phyloP scores from a whole-genome alignment of 495 filamentous ascomycete genomes.

The Oleoguttula mirabilis region DNA sequence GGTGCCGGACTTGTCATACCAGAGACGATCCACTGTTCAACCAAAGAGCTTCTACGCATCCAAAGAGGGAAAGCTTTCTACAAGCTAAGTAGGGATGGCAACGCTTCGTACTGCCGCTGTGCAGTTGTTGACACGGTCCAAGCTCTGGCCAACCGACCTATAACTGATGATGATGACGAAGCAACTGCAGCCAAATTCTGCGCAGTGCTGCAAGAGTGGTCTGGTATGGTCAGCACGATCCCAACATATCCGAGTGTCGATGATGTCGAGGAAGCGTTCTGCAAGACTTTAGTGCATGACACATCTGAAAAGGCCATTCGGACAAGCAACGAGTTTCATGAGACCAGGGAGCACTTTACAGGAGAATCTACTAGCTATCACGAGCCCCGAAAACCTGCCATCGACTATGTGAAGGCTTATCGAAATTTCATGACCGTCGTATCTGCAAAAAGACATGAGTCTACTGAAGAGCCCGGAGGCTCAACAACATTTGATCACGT shows the following conservation, averaged over 20 bases:
- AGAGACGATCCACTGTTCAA: not conserved
- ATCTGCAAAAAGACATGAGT: no score
- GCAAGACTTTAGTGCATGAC: not conserved
- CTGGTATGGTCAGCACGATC: not conserved
- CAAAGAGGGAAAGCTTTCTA: not conserved
- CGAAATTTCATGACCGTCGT: not conserved
- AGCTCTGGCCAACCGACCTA: not conserved
- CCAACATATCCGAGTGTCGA: not conserved
- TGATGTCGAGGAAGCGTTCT: not conserved
- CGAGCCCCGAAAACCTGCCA: not conserved
- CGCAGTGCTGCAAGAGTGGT: not conserved
- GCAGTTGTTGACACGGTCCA: not conserved
- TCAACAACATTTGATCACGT: no score
- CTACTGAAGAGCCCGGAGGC: no score
- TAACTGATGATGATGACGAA: not conserved
- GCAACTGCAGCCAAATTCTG: not conserved
- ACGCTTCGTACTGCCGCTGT: not conserved
- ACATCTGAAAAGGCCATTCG: not conserved
- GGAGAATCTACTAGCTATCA: not conserved
- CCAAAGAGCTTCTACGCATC: not conserved
- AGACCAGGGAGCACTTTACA: not conserved
- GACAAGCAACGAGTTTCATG: not conserved
- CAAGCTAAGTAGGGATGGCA: not conserved
- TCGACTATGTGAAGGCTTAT: not conserved
- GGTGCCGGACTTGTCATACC: not conserved